These are phyloP conservation scores for Rhododendron henanense DNA, from an alignment of 148 eudicot species.

Conservation along the genomic window DNA sequence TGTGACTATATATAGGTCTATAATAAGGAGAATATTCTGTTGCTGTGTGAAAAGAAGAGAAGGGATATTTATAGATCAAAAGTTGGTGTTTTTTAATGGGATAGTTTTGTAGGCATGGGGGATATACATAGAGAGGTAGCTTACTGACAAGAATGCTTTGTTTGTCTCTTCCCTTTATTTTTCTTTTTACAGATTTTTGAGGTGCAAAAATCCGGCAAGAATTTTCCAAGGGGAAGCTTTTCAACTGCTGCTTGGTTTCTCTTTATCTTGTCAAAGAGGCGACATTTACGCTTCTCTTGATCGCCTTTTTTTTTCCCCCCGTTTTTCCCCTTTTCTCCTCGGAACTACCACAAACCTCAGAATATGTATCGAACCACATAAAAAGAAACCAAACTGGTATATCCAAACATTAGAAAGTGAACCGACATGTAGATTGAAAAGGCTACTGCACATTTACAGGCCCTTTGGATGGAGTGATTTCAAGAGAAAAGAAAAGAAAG, in stretches of 20 bases:
- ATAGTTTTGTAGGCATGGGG: conserved; percentile 19
- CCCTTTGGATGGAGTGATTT: too few species aligned
- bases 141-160: conserved; percentile 48
- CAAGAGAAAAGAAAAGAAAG: too few species aligned
- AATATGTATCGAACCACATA: conserved; percentile 1
- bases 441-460: too few species aligned
- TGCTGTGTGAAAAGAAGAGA: too few species aligned
- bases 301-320: conserved; percentile 1
- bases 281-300: conserved; percentile 38
- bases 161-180: conserved; percentile 29
- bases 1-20: not conserved
- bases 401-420: not conserved
- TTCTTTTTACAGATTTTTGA: conserved; percentile 19
- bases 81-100: conserved; percentile 10
- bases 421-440: conserved; percentile 8
- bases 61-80: not conserved
- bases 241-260: conserved; percentile 56
- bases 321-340: conserved; percentile 23
- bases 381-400: not conserved
- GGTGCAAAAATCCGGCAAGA: conserved; percentile 55
- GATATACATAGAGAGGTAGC: conserved; percentile 1
- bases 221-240: conserved; percentile 61
- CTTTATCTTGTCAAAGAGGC: conserved; percentile 60
- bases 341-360: conserved; percentile 25
- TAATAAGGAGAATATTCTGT: not conserved